Evolutionary conservation across 441 rosid species (phyloP), one percentile per base, ranked within the genome.

Genomic region (Populus hybrid): DNA sequence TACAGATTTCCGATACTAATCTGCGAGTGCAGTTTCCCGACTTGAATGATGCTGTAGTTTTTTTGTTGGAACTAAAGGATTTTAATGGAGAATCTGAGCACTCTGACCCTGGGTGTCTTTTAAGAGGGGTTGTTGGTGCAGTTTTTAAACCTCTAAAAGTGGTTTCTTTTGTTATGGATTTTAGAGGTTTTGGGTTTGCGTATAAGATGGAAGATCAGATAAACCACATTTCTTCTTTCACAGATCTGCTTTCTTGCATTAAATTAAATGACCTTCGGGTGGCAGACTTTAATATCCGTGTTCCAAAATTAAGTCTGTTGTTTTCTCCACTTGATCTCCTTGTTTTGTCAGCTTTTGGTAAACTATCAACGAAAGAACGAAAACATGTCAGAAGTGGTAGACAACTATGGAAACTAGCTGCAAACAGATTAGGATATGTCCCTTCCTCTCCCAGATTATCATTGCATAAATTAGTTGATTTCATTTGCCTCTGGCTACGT

Each of bases 381-480:
- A 88, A 77, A 73, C 81, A 78, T 69, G 82, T 76, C 69, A 88
- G 98, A 85, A 85, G 80, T 85, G 98, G 99, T 74, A 87, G 90
- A 80, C 80, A 84, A 74, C 89, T 94, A 7, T 95, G 99, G 99
- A 91, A 88, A 82, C 74, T 94, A 75, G 97, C 93, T 77, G 93
- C 97, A 76, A 85, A 82, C 75, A 89, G 89, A 90, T 82, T 89
- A 64, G 83, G 93, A 80, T 83, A 76, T 75, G 73, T 79, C 80
- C 83, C 79, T 86, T 87, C 90, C 69, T 84, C 89, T 86, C 92
- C 93, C 79, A 85, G 77, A 82, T 79, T 86, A 73, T 89, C 93
- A 66, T 84, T 90, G 81, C 92, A 87, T 78, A 91, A 87, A 76
- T 77, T 86, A 72, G 87, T 86, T 67, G 82, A 76, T 74, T 78